Evolutionary conservation across 2,329 filamentous ascomycete species (phyloP), one percentile per base, ranked within the genome.

Genomic region (Botrytis aclada): DNA sequence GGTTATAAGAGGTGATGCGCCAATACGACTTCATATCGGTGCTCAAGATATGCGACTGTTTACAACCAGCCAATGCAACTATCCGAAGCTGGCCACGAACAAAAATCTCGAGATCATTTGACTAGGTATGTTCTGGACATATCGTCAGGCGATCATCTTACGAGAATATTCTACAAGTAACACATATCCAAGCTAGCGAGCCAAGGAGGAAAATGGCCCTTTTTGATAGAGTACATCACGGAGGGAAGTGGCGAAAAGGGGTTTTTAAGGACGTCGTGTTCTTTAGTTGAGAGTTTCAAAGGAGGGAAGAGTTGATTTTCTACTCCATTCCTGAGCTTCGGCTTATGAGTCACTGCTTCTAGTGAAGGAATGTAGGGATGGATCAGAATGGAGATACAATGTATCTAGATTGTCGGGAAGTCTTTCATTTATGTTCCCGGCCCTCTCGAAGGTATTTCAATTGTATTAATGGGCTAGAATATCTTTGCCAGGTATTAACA

Each of bases 251-350:
- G 0, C 2, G 4, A 1, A 10, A n/a, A n/a, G 14, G 5, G 47
- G 3, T 1, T n/a, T 14, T 6, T 51, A 4, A 1, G 25, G 4
- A n/a, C 47, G 4, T 51, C 14, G 25, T 1, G n/a, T 51, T 4
- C 47, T 14, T 51, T 0, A 10, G 14, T 51, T 51, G 25, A 51
- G 47, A 14, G 25, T 5, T 12, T 51, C 25, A 6, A 51, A 25
- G 4, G 3, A 51, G 22, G 4, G 1, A n/a, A 51, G 10, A 3
- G 10, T 14, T 14, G 3, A 3, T 1, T 1, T 51, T n/a, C 2
- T n/a, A n/a, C 25, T 51, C 25, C 4, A 51, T 14, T 14, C 12
- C n/a, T 51, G 25, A 51, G 47, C 47, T n/a, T n/a, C 3, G 25
- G 47, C 47, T n/a, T n/a, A 6, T 10, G 4, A 25, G 4, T 22